A percentile compares a stretch with the other conserved stretches of the same genome.
phyloP scores from a whole-genome alignment of 768 basidiomycete species.

The Phylloporus rhodoxanthus region DNA sequence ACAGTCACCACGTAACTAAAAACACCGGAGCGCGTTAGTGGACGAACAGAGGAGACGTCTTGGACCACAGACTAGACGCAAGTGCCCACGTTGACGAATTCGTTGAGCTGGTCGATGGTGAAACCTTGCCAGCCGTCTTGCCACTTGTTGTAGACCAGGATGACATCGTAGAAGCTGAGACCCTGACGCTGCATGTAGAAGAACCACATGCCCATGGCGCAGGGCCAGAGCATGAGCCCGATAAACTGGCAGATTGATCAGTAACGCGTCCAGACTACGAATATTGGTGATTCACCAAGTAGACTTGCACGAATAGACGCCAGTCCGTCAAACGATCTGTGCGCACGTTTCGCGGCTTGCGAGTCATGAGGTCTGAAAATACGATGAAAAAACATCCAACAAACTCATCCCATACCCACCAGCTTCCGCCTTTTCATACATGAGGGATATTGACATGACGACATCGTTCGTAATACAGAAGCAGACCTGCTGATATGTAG shows the following conservation, averaged over 20 bases:
- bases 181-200: conserved; percentile 34
- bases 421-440: conserved; percentile 48
- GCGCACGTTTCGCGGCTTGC: conserved; percentile 45
- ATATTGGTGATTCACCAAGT: conserved; percentile 31
- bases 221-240: conserved; percentile 41
- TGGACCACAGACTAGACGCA: conserved; percentile 37
- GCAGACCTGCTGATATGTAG: conserved; percentile 48
- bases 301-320: conserved; percentile 45
- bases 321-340: conserved; percentile 44
- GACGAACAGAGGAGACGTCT: conserved; percentile 5
- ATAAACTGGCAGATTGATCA: conserved; percentile 30
- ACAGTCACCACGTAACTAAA: conserved; percentile 35
- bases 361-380: conserved; percentile 37
- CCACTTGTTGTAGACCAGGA: conserved; percentile 38
- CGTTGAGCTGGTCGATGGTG: conserved; percentile 24
- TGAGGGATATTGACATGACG: conserved; percentile 43
- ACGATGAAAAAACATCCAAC: neutral
- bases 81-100: conserved; percentile 37
- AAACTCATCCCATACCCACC: conserved; percentile 22
- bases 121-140: conserved; percentile 33
- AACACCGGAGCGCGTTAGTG: neutral
- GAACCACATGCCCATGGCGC: conserved; percentile 38
- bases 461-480: conserved; percentile 51
- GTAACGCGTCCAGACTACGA: neutral
- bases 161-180: conserved; percentile 31